Conservation (phyloP, 2,329 filamentous ascomycete species). For the Nectriaceae sp. region DNA sequence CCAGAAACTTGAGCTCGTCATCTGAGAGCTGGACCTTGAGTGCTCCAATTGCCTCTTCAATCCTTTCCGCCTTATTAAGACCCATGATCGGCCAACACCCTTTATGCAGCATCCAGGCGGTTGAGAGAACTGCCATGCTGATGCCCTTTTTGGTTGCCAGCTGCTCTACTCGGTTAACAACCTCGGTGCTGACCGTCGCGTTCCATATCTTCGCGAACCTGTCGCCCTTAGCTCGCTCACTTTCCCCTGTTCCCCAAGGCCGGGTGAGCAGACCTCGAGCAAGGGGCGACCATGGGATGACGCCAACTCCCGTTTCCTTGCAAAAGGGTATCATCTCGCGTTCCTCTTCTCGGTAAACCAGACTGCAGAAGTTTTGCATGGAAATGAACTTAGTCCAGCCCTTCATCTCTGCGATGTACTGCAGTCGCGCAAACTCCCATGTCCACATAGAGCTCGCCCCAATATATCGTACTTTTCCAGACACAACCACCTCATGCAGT, state of each 20-base stretch:
- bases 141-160: conserved; percentile 57
- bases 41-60: conserved; percentile 59
- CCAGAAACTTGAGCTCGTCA: conserved; percentile 62
- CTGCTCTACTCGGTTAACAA: conserved; percentile 47
- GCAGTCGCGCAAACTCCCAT: conserved; percentile 51
- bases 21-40: conserved; percentile 50
- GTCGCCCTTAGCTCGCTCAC: conserved; percentile 19
- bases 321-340: conserved; percentile 45
- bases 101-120: conserved; percentile 62
- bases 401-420: conserved; percentile 52
- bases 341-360: conserved; percentile 60
- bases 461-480: conserved; percentile 57
- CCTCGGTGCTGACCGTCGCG: conserved; percentile 29
- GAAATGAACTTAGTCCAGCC: conserved; percentile 58
- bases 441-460: conserved; percentile 52
- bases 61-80: conserved; percentile 57
- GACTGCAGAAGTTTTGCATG: conserved; percentile 59
- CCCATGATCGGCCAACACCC: conserved; percentile 63
- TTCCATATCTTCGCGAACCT: conserved; percentile 23
- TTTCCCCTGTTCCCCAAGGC: conserved; percentile 17
- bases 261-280: conserved; percentile 34
- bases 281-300: conserved; percentile 39
- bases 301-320: conserved; percentile 43
- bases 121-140: conserved; percentile 65
- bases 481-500: conserved; percentile 58